phyloP scores from a whole-genome alignment of 1,139 yeast species.

The Blastobotrys buckinghamii region DNA sequence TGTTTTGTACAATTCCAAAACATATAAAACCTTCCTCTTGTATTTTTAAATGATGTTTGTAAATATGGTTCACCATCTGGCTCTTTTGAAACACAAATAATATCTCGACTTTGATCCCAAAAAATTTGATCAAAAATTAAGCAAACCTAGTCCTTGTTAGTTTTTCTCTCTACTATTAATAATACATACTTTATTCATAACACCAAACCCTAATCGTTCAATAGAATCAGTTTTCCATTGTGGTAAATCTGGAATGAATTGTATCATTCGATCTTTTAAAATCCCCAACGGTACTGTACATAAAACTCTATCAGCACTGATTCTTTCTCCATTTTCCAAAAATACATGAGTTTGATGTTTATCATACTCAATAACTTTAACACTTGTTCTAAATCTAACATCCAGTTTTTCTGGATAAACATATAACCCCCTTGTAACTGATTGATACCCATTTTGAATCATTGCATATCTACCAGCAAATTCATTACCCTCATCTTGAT shows the following conservation, averaged over 20 bases:
- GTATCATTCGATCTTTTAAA: slow-evolving; percentile 35
- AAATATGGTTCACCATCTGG: slow-evolving; percentile 13
- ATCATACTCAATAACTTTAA: slow-evolving; percentile 35
- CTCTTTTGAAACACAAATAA: slow-evolving; percentile 33
- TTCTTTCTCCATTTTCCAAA: slow-evolving; percentile 37
- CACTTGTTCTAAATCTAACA: slow-evolving; percentile 37
- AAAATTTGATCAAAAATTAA: slow-evolving; percentile 36
- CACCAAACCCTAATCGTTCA: slow-evolving; percentile 38
- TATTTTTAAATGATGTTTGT: slow-evolving; percentile 23
- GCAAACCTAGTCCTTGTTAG: slow-evolving; percentile 23
- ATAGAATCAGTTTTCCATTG: slow-evolving; percentile 39
- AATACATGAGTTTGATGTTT: slow-evolving; percentile 29
- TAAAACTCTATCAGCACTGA: slow-evolving; percentile 37
- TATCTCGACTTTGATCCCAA: slow-evolving; percentile 37
- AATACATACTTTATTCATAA: slow-evolving; percentile 34
- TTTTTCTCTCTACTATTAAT: slow-evolving; percentile 7
- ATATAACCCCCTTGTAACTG: slow-evolving; percentile 37
- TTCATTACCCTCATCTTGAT: slow-evolving; percentile 38
- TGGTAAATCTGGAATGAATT: slow-evolving; percentile 40
- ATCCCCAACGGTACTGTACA: slow-evolving; percentile 41
- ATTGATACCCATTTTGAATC: slow-evolving; percentile 35
- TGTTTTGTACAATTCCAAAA: slow-evolving; percentile 37
- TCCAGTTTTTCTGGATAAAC: slow-evolving; percentile 37
- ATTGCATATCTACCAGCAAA: slow-evolving; percentile 39
- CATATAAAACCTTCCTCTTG: slow-evolving; percentile 37